A percentile compares a stretch with the other conserved stretches of the same genome.
Conservation (phyloP, 768 basidiomycete genomes). For the Russula earlei region DNA sequence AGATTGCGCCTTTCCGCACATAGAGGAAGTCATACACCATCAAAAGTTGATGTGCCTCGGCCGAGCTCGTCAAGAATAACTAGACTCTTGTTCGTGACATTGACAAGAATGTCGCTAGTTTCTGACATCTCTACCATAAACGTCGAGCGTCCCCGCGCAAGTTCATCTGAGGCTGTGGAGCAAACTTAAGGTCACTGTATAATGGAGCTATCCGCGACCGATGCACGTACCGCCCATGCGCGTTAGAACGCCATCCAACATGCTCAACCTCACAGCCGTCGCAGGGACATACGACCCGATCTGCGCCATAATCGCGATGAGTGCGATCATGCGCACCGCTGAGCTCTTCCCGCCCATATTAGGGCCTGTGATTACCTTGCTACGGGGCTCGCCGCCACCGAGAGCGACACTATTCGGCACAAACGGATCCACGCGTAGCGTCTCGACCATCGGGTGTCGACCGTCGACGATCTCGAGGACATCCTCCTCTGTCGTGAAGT, state of each 20-base stretch:
- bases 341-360: conserved; percentile 90
- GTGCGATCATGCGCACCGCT: conserved; percentile 66
- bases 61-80: conserved; percentile 90
- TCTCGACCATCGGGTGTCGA: conserved; percentile 90
- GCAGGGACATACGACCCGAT: conserved; percentile 94
- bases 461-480: conserved; percentile 70
- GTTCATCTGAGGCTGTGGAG: conserved; percentile 69
- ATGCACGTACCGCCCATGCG: conserved; percentile 70
- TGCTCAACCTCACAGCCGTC: conserved; percentile 55
- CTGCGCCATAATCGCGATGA: conserved; percentile 74
- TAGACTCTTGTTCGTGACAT: conserved; percentile 64
- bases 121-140: conserved; percentile 98
- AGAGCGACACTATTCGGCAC: conserved; percentile 74
- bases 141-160: conserved; percentile 79
- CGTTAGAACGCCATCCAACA: conserved; percentile 78
- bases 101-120: conserved; percentile 79
- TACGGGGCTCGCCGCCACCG: conserved; percentile 41
- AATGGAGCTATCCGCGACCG: neutral
- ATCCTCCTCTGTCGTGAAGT: conserved; percentile 59
- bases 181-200: neutral
- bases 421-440: conserved; percentile 66
- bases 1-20: neutral
- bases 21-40: conserved; percentile 42
- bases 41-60: conserved; percentile 85
- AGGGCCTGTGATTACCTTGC: conserved; percentile 73